Conservation (phyloP, 2,329 filamentous ascomycete genomes). For the Zopfia rhizophila region DNA sequence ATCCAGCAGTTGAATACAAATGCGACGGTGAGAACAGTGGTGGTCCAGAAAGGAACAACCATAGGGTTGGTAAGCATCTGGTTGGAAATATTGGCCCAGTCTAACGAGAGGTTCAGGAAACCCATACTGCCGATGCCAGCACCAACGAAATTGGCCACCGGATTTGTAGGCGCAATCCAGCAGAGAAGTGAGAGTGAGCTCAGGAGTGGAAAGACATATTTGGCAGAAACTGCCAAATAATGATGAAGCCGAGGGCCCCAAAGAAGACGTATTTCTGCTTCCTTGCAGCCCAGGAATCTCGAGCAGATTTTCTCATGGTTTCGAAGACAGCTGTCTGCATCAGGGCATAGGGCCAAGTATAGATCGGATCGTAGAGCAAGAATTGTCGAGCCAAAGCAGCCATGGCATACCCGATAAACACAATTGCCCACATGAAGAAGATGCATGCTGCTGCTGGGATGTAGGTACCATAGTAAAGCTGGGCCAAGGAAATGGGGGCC, state of each 20-base stretch:
- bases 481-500: conserved; percentile 64
- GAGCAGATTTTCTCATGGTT: conserved; percentile 64
- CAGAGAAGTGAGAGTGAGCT: conserved; percentile 70
- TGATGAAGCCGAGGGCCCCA: conserved; percentile 62
- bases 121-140: conserved; percentile 71
- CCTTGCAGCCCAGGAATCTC: conserved; percentile 61
- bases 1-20: conserved; percentile 69
- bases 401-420: conserved; percentile 68
- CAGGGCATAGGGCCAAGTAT: conserved; percentile 64
- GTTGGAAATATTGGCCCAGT: conserved; percentile 70
- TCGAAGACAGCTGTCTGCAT: conserved; percentile 70
- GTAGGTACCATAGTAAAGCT: conserved; percentile 65
- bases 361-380: conserved; percentile 67
- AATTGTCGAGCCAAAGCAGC: conserved; percentile 68
- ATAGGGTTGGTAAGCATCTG: conserved; percentile 55
- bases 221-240: conserved; percentile 71
- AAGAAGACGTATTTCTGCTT: conserved; percentile 70
- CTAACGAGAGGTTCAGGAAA: conserved; percentile 67
- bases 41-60: conserved; percentile 68
- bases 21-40: conserved; percentile 65
- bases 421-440: conserved; percentile 70
- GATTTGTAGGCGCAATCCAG: conserved; percentile 70
- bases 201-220: conserved; percentile 69
- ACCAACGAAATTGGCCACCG: conserved; percentile 69
- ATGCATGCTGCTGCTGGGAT: conserved; percentile 65